These are phyloP conservation scores for Paecilomyces formosus DNA, from an alignment of 2,329 filamentous ascomycete species.

Conservation along the genomic window DNA sequence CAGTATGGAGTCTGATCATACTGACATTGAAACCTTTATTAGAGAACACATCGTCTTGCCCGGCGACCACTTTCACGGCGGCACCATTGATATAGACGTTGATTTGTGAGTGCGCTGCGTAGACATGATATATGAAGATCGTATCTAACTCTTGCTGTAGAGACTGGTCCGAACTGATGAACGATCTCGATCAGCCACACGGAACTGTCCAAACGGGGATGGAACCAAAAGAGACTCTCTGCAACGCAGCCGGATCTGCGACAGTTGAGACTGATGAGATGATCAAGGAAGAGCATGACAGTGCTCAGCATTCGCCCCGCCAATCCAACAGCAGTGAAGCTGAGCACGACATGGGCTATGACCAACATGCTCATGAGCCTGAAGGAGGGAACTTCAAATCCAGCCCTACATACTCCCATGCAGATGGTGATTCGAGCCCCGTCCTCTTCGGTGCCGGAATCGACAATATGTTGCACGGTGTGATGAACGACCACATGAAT, in stretches of 20 bases:
- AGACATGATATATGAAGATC: not conserved
- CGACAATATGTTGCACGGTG: not conserved
- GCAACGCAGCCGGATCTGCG: not conserved
- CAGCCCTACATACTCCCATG: not conserved
- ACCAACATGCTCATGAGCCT: not conserved
- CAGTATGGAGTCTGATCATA: not conserved
- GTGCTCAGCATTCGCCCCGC: not conserved
- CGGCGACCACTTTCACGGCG: not conserved
- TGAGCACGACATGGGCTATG: not conserved
- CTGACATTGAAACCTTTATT: not conserved
- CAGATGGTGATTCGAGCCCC: not conserved
- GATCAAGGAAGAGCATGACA: not conserved
- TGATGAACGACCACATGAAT: not conserved
- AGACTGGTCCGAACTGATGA: not conserved
- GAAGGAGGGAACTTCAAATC: not conserved
- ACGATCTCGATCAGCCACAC: not conserved
- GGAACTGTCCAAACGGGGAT: not conserved
- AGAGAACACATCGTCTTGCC: not conserved
- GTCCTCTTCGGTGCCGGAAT: not conserved
- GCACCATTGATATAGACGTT: not conserved
- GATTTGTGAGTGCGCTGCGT: not conserved
- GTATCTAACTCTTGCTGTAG: not conserved
- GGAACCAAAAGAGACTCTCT: not conserved
- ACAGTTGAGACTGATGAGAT: not conserved
- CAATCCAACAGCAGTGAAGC: not conserved